phyloP scores from a whole-genome alignment of 306 rosid genomes.

The Cicer cuneatum region DNA sequence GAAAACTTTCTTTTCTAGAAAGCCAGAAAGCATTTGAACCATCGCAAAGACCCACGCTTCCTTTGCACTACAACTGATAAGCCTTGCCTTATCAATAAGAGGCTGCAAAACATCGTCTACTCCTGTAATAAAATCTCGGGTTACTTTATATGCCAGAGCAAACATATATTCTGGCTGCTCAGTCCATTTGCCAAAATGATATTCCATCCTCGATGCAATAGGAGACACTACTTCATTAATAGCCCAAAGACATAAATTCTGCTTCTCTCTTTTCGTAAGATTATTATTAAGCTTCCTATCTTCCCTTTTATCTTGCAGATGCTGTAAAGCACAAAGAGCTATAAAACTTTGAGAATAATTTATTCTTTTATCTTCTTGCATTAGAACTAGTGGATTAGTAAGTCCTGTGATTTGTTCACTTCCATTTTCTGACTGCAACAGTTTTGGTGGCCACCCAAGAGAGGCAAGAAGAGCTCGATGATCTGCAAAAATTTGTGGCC shows the following conservation, averaged over 20 bases:
- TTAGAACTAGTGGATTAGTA: conserved; percentile 68
- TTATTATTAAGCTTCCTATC: conserved; percentile 54
- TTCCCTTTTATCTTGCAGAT: conserved; percentile 68
- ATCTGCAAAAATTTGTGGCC: conserved; percentile 73
- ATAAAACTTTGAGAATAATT: conserved; percentile 67
- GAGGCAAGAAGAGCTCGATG: conserved; percentile 75
- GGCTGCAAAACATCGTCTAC: conserved; percentile 85
- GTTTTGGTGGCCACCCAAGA: conserved; percentile 92
- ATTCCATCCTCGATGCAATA: conserved; percentile 72
- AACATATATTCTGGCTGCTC: conserved; percentile 79
- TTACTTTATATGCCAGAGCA: conserved; percentile 66
- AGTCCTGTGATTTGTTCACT: conserved; percentile 46
- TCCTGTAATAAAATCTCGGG: conserved; percentile 62
- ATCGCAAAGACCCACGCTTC: conserved; percentile 83
- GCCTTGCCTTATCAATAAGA: conserved; percentile 72
- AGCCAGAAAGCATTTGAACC: conserved; percentile 69
- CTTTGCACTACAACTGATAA: conserved; percentile 71
- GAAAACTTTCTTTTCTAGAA: conserved; percentile 61
- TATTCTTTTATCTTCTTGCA: conserved; percentile 68
- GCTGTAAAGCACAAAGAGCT: conserved; percentile 76
- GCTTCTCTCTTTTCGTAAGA: conserved; percentile 47
- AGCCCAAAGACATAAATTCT: conserved; percentile 66
- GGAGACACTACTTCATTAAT: conserved; percentile 79
- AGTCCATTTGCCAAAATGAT: conserved; percentile 71
- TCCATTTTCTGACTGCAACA: conserved; percentile 48